Base-by-base conservation (phyloP, 2,329 filamentous ascomycete species). In the Fusarium nanum region DNA sequence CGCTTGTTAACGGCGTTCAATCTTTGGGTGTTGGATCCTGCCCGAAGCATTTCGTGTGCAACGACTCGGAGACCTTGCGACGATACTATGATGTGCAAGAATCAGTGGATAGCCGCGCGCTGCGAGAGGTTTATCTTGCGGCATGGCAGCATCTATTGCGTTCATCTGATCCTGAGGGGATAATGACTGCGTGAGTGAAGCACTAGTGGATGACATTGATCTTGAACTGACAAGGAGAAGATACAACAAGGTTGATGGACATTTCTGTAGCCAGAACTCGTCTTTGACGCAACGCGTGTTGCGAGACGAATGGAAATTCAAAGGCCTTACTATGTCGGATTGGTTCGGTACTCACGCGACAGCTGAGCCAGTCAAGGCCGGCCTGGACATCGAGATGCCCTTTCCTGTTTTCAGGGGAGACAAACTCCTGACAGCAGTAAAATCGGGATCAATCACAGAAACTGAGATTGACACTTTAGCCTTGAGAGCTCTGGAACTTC, bases 321-420 rank as follows among this genome's bases (percentile, higher is more conserved):
- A 72, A 27, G 70, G 70, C 4, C 13, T 58, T 10, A 28, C 49
- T 46, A 72, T 72, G 62, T 72, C 70, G 5, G 70, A 72, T 25
- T 72, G 68, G 68, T 72, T 72, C 13, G 68, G 70, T 2, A 72
- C 70, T 49, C 66, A 47, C 4, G 50, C 66, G 3, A 67, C 57
- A 1, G n/a, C 41, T 3, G 53, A 20, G 2, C 18, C 70, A 3
- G 27, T 64, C 13, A 49, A 62, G 6, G 70, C 68, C 1, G 68
- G 68, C 0, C 42, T 72, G 0, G 70, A 72, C 9, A 23, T 72
- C 8, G 70, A 72, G 32, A 72, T 72, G 68, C 70, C 70, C 0
- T 45, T 64, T 0, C 65, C 68, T 4, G 28, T 72, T 3, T 72
- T 70, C 6, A 55, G 70, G 41, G 68, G 67, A 6, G 41, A 41